These are phyloP conservation scores for Colletotrichum liaoningense DNA, from an alignment of 2,329 filamentous ascomycete species.

Conservation along the genomic window DNA sequence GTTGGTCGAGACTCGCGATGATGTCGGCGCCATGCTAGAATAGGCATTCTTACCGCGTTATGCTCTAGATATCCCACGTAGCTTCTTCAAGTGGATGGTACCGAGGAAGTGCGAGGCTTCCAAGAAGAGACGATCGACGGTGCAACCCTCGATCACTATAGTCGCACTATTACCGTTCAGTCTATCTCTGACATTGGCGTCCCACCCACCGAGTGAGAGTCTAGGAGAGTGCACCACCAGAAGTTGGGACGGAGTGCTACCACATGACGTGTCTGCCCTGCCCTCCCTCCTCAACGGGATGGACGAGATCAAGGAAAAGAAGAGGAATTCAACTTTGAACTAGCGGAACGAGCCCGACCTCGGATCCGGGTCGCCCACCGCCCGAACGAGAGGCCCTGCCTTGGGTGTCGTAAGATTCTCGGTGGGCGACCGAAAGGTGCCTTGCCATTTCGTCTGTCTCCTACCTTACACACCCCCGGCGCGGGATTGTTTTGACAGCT, in stretches of 20 bases:
- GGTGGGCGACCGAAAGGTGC: background rate
- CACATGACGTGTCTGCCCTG: background rate
- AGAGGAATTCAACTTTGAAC: background rate
- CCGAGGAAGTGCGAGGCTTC: background rate
- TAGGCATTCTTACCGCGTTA: background rate
- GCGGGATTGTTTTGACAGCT: constrained; percentile 12
- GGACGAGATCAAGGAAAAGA: background rate
- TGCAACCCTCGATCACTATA: background rate
- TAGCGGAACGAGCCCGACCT: background rate
- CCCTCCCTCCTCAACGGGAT: background rate
- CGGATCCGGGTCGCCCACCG: constrained; percentile 2
- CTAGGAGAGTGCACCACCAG: background rate
- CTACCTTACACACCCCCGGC: too few species aligned
- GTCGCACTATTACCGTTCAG: background rate
- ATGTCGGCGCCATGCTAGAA: background rate
- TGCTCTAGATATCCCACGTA: background rate
- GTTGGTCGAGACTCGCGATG: background rate
- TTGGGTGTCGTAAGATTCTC: background rate
- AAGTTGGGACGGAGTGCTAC: background rate
- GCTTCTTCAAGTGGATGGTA: background rate
- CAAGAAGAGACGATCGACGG: background rate
- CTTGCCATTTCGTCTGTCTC: background rate
- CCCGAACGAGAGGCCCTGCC: constrained; percentile 7
- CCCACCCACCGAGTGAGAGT: background rate
- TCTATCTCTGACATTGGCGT: background rate